Base-by-base conservation (phyloP, 176 grass and related monocot genomes). In the Oryza meyeriana region DNA sequence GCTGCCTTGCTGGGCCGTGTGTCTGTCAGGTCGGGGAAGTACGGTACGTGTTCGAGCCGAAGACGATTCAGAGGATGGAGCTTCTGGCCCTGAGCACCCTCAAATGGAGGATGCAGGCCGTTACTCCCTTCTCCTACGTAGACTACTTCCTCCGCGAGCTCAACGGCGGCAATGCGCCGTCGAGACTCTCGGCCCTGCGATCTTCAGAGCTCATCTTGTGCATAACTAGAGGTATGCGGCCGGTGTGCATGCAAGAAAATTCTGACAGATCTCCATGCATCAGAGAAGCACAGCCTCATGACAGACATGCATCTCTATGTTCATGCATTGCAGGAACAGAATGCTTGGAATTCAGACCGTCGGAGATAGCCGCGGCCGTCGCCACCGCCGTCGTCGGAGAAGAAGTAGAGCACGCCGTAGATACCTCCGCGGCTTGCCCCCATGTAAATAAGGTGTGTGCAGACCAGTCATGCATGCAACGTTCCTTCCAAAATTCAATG, bases 21-120 rank as follows among this genome's bases (percentile, higher is more conserved):
- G 26, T 31, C 16, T 12, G 61, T 48, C 67, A 99, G 97, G 78
- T 90, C 67, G 84, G 85, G 61, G 89, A 94, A 13, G 72, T 89
- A 4, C 89, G 90, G 64, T 90, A 87, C 89, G 91, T 96, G 80
- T 99, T 99, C 78, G 97, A 99, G 57, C 85, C 93, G 2, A 99
- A 77, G 82, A 94, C 93, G 61, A 96, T 96, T 32, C 91, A 92
- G 88, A 96, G 97, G 85, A 99, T 99, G 93, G 89, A 99, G 87
- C 91, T 99, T 52, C 84, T 99, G 34, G 87, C 96, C 0, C 85
- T 99, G 35, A 99, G 83, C 72, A 94, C 93, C 32, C 93, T 99
- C 59, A 96, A 92, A 52, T 99, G 97, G 97, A 83, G 93, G 91
- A 99, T 99, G 97, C 97, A 94, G 72, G 82, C 93, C 9, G 91